Conservation (phyloP, 129 eudicot species). For the Mikania micrantha region DNA sequence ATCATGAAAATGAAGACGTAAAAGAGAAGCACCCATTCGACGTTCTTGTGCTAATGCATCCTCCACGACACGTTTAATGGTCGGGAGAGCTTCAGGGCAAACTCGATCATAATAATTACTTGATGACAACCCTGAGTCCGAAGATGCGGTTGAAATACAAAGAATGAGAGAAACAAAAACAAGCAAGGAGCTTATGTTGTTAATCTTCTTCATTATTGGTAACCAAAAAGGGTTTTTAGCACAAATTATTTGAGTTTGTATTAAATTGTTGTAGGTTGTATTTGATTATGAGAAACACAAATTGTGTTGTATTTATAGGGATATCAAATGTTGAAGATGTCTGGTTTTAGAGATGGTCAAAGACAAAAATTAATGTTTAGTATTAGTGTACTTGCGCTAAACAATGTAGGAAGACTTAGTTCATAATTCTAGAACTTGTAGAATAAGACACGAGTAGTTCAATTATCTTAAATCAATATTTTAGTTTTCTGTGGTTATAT, state of each 20-base stretch:
- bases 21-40: conserved; percentile 49
- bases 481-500: too few relatives aligned
- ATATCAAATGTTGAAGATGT: background rate
- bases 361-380: background rate
- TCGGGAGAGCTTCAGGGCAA: conserved; percentile 41
- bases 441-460: background rate
- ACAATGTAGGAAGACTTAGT: conserved; percentile 7
- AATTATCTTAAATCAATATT: background rate
- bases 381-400: background rate
- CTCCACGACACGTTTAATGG: conserved; percentile 35
- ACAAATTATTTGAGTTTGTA: background rate
- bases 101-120: conserved; percentile 27
- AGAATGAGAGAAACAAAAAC: background rate
- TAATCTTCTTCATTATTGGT: conserved; percentile 8
- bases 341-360: background rate
- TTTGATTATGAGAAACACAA: too few relatives aligned
- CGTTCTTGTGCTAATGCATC: conserved; percentile 38
- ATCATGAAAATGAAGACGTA: conserved; percentile 52
- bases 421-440: background rate
- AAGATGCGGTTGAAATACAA: background rate
- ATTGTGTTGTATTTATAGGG: conserved; percentile 15
- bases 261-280: background rate
- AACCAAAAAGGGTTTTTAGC: background rate
- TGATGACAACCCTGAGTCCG: conserved; percentile 17
- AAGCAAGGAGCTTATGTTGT: background rate